Percentiles rank a stretch among this genome's conserved stretches.
Conservation (phyloP, 176 grass and related monocot genomes). For the Phragmites australis region DNA sequence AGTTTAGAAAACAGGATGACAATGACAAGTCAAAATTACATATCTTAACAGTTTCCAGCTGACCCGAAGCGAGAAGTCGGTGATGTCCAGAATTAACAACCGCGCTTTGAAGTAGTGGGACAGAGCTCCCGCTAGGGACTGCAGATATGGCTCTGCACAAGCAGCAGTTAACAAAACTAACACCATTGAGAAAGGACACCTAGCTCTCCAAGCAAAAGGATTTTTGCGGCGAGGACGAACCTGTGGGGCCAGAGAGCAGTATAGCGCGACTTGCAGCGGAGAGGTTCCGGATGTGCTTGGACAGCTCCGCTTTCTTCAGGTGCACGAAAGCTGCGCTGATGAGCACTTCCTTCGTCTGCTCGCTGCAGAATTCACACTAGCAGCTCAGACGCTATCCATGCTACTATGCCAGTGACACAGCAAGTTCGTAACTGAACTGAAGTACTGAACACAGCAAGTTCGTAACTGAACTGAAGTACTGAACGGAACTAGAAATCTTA, state of each 20-base stretch:
- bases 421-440: conserved; percentile 15
- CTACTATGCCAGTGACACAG: not conserved
- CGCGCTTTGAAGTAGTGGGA: conserved; percentile 70
- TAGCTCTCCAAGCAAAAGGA: not conserved
- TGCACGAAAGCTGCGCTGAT: conserved; percentile 93
- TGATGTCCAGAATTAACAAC: conserved; percentile 75
- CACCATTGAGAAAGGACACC: not conserved
- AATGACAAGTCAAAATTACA: not conserved
- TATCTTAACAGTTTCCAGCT: not conserved
- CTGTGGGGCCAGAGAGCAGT: conserved; percentile 82
- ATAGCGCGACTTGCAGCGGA: conserved; percentile 79
- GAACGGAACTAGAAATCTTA: not conserved
- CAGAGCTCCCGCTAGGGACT: conserved; percentile 78
- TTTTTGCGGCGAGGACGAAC: conserved; percentile 28
- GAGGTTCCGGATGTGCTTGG: conserved; percentile 88
- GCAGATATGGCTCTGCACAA: conserved; percentile 78
- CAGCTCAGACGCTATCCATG: not conserved
- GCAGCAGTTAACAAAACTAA: not conserved
- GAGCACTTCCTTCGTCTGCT: conserved; percentile 70
- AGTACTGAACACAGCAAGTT: no score
- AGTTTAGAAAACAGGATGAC: conserved; percentile 6
- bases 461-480: no score
- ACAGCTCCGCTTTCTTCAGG: conserved; percentile 70
- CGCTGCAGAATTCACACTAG: conserved; percentile 52
- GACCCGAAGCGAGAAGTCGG: conserved; percentile 80